Conservation (phyloP, 306 rosid species). For the Sechiopsis laciniata region DNA sequence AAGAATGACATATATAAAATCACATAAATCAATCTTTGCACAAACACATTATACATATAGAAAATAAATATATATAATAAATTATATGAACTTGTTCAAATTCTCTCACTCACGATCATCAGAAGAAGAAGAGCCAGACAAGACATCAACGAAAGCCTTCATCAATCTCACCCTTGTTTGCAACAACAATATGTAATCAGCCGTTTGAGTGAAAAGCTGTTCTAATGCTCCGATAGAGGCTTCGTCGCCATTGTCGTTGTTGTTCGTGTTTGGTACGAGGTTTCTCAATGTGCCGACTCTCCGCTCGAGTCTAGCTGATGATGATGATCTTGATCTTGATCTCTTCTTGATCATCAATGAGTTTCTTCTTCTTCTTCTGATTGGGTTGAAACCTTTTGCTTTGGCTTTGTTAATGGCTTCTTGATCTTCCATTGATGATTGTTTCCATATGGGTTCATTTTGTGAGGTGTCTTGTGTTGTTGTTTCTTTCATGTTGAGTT, state of each 20-base stretch:
- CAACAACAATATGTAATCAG: constrained; percentile 15
- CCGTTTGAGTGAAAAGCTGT: constrained; percentile 14
- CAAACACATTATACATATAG: neutral
- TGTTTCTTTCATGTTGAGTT: neutral
- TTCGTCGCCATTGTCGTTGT: neutral
- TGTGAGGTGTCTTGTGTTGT: neutral
- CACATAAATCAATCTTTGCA: constrained; percentile 18
- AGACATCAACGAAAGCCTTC: constrained; percentile 13
- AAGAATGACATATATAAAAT: constrained; percentile 18
- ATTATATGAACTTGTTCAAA: neutral
- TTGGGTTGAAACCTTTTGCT: constrained; percentile 22
- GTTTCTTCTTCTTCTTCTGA: constrained; percentile 16
- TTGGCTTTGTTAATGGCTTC: neutral
- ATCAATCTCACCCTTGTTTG: constrained; percentile 15
- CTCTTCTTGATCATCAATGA: constrained; percentile 14
- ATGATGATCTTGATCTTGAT: constrained; percentile 1
- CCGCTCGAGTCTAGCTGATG: constrained; percentile 31
- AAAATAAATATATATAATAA: neutral
- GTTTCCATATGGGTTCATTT: neutral
- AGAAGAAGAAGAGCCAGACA: constrained; percentile 12
- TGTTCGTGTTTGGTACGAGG: constrained; percentile 37
- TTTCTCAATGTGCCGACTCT: constrained; percentile 58
- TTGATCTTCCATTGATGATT: neutral
- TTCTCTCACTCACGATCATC: constrained; percentile 11
- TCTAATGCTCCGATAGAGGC: constrained; percentile 4